Evolutionary conservation across 2,329 filamentous ascomycete species (phyloP).

Genomic region (Sphaerulina musiva): DNA sequence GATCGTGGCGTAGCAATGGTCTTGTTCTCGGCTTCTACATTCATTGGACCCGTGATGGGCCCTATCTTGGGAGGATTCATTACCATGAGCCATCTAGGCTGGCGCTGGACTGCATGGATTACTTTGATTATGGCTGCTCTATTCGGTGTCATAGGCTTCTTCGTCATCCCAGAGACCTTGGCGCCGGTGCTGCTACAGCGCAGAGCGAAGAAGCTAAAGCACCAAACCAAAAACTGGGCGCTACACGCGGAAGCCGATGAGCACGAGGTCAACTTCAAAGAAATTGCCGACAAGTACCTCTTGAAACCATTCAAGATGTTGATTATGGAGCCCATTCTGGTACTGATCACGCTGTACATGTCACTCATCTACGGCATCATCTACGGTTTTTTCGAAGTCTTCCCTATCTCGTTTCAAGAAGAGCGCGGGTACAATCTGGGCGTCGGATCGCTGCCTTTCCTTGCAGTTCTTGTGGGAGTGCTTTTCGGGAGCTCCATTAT

Average conservation of each 20-base stretch:
- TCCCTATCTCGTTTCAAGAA: conserved; percentile 28
- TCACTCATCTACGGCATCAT: conserved; percentile 29
- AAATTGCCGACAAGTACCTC: conserved; percentile 50
- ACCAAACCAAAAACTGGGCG: conserved; percentile 39
- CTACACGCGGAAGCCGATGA: conserved; percentile 35
- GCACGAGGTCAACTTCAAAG: conserved; percentile 38
- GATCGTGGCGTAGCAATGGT: conserved; percentile 26
- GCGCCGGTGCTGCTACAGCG: conserved; percentile 37
- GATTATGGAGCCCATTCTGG: conserved; percentile 44
- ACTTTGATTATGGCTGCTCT: conserved; percentile 38
- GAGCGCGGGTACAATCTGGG: conserved; percentile 24
- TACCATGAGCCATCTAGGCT: conserved; percentile 24
- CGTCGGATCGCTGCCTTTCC: conserved; percentile 24
- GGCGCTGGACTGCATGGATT: conserved; percentile 30
- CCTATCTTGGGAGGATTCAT: conserved; percentile 29
- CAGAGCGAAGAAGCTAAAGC: conserved; percentile 51
- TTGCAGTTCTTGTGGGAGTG: conserved; percentile 24
- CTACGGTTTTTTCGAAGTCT: conserved; percentile 30
- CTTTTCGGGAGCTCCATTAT: conserved; percentile 21
- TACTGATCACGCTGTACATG: conserved; percentile 39
- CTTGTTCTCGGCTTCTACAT: conserved; percentile 24
- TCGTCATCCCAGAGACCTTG: conserved; percentile 49
- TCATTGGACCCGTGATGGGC: conserved; percentile 25
- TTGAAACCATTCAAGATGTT: conserved; percentile 37
- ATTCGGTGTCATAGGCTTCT: conserved; percentile 40